Conservation (phyloP, 129 eudicot genomes). For the Tagetes erecta region DNA sequence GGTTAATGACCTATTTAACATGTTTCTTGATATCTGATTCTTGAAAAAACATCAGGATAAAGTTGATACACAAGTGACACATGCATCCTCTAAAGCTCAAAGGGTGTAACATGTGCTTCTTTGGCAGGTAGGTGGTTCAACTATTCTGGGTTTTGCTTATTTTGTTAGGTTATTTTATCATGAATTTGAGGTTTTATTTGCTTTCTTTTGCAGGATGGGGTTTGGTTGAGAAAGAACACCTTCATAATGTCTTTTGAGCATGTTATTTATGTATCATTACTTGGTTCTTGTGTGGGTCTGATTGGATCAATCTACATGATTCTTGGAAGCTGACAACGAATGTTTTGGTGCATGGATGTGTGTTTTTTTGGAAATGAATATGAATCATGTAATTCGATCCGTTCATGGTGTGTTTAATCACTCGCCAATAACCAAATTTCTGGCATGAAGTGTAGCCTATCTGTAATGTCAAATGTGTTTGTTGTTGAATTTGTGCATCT, state of each 20-base stretch:
- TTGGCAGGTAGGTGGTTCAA: constrained; percentile 30
- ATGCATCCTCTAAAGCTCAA: constrained; percentile 34
- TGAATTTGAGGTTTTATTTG: neutral
- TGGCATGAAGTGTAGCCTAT: no score
- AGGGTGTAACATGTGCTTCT: constrained; percentile 39
- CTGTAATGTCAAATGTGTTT: neutral
- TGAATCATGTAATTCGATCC: constrained; percentile 23
- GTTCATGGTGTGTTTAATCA: neutral
- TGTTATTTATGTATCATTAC: constrained; percentile 6
- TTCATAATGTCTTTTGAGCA: constrained; percentile 19
- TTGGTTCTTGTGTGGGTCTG: constrained; percentile 15
- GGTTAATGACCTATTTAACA: neutral
- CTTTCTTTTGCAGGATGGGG: constrained; percentile 16
- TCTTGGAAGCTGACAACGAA: neutral
- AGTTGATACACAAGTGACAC: constrained; percentile 34
- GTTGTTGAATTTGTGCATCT: constrained; percentile 21
- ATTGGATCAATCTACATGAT: constrained; percentile 17
- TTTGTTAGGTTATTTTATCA: neutral
- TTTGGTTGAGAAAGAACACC: constrained; percentile 25
- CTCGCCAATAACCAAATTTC: neutral
- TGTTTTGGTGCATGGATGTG: neutral
- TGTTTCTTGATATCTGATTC: neutral
- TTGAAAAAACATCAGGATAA: constrained; percentile 30
- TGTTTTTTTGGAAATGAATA: neutral
- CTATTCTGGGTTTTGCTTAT: neutral